Conservation (phyloP, 495 filamentous ascomycete genomes). For the Podospora pseudocomata region DNA sequence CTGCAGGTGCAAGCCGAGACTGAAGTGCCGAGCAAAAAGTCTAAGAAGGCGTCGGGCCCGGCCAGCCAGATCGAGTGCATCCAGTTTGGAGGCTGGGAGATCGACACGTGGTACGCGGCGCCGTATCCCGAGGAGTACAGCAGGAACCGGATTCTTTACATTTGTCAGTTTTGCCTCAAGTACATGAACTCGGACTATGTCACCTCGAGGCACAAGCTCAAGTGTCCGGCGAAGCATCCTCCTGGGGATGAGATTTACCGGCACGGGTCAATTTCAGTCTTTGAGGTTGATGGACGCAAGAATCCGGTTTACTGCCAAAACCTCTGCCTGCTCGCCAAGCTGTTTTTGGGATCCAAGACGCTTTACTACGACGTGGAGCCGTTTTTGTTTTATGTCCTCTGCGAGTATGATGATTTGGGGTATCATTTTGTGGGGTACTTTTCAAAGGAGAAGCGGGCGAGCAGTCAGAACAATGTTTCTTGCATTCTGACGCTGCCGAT, state of each 20-base stretch:
- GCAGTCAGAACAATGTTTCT: slow-evolving; percentile 92
- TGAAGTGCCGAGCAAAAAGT: slow-evolving; percentile 44
- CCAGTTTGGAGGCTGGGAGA: slow-evolving; percentile 94
- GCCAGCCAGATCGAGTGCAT: slow-evolving; percentile 98
- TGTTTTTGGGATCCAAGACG: slow-evolving; percentile 96
- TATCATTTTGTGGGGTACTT: slow-evolving; percentile 99
- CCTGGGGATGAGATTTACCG: slow-evolving; percentile 98
- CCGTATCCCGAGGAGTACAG: slow-evolving; percentile 99
- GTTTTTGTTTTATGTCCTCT: slow-evolving; percentile 98
- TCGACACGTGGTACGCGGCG: slow-evolving; percentile 99
- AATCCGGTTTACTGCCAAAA: slow-evolving; percentile 98
- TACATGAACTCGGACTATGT: slow-evolving; percentile 99
- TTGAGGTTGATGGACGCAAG: slow-evolving; percentile 95
- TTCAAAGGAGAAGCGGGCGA: slow-evolving; percentile 97
- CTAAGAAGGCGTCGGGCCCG: slow-evolving; percentile 71
- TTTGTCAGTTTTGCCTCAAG: slow-evolving; percentile 98
- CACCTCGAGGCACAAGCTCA: slow-evolving; percentile 95
- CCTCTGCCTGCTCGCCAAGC: slow-evolving; percentile 88
- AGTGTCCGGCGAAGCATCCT: slow-evolving; percentile 93
- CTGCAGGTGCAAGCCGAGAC: slow-evolving; percentile 46
- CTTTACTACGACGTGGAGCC: slow-evolving; percentile 98
- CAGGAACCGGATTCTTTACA: slow-evolving; percentile 88
- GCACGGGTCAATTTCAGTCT: slow-evolving; percentile 88
- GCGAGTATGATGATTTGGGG: slow-evolving; percentile 86
- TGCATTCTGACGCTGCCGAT: slow-evolving; percentile 95